Conservation (phyloP, 2,329 filamentous ascomycete genomes). For the Colletotrichum tofieldiae region DNA sequence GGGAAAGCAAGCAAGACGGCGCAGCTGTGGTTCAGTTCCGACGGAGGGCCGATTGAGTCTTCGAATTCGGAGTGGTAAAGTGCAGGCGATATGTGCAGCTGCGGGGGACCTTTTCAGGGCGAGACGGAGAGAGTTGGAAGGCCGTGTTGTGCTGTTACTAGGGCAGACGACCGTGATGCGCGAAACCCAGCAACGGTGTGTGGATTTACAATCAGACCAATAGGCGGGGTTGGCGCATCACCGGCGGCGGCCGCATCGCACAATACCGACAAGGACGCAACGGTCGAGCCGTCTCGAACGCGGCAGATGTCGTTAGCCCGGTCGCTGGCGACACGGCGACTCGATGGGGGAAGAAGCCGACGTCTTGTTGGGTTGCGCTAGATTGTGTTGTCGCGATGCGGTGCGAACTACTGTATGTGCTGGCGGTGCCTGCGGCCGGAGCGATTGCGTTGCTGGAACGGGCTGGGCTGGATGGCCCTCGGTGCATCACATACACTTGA, state of each 20-base stretch:
- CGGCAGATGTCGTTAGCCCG: background rate
- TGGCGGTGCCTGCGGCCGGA: background rate
- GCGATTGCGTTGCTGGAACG: background rate
- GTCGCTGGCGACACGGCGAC: background rate
- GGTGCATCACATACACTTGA: slow-evolving; percentile 16
- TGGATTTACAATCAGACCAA: background rate
- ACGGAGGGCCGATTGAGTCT: slow-evolving; percentile 8
- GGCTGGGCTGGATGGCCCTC: background rate
- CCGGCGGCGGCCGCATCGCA: slow-evolving; percentile 1
- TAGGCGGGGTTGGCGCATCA: slow-evolving; percentile 30
- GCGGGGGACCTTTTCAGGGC: background rate
- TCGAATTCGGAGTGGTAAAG: background rate
- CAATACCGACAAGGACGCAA: background rate
- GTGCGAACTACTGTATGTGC: slow-evolving; percentile 14
- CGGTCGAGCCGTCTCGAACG: background rate
- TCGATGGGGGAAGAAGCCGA: background rate
- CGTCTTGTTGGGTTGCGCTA: background rate
- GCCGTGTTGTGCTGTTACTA: slow-evolving; percentile 5
- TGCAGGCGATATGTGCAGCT: background rate
- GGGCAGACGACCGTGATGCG: slow-evolving; percentile 8
- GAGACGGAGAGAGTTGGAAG: background rate
- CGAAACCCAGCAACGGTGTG: background rate
- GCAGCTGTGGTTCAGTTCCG: background rate
- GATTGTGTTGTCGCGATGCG: background rate
- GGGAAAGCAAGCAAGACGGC: slow-evolving; percentile 8